Evolutionary conservation across 163 green algal species (phyloP).

Genomic region (Scenedesmus sp.): DNA sequence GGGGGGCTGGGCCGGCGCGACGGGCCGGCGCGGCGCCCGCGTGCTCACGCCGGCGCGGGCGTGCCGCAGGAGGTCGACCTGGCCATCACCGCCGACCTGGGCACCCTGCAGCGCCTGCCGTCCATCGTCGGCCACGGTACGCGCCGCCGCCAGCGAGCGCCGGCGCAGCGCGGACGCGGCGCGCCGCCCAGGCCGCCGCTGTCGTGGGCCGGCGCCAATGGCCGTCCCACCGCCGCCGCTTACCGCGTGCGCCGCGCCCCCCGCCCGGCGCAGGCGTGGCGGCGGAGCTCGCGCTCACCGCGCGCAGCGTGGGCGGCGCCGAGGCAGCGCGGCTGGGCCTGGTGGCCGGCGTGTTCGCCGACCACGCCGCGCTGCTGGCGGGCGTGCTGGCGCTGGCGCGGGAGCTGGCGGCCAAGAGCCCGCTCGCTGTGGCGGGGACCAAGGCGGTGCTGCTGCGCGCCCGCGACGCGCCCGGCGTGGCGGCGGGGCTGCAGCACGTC

Average conservation of each 20-base stretch:
- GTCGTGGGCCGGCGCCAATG: no score
- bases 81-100: conserved; percentile 91
- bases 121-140: conserved; percentile 85
- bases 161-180: no score
- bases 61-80: conserved; percentile 96
- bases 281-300: conserved; percentile 84
- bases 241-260: neutral
- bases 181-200: no score
- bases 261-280: conserved; percentile 48
- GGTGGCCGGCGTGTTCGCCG: conserved; percentile 56
- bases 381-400: conserved; percentile 59
- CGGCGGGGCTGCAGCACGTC: conserved; percentile 2
- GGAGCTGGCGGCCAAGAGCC: conserved; percentile 80
- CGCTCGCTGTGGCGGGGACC: conserved; percentile 83
- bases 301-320: conserved; percentile 57
- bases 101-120: conserved; percentile 90
- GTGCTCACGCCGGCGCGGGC: neutral
- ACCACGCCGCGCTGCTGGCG: conserved; percentile 51
- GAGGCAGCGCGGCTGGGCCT: conserved; percentile 79
- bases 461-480: neutral
- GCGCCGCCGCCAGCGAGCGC: neutral
- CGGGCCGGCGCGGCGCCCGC: no score
- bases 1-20: no score
- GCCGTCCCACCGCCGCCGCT: neutral
- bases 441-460: conserved; percentile 83